A percentile compares a stretch with the other conserved stretches of the same genome.
phyloP scores from a whole-genome alignment of 345 rosid genomes.

The Raphanus raphanistrum region DNA sequence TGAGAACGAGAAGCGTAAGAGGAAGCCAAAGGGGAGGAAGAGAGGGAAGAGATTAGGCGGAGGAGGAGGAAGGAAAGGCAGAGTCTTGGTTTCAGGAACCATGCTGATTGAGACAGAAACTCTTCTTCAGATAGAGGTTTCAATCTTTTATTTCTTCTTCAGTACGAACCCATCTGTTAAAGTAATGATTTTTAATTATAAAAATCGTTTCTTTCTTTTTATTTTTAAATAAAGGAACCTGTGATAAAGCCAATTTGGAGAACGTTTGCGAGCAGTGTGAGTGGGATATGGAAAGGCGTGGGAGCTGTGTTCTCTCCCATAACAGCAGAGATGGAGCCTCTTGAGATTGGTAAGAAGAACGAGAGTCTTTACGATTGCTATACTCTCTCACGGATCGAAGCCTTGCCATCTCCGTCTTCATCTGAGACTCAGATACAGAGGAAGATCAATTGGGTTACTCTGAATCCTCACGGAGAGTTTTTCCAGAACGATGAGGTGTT shows the following conservation, averaged over 20 bases:
- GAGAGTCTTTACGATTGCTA: constrained; percentile 80
- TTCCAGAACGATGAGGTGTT: constrained; percentile 32
- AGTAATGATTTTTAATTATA: background rate
- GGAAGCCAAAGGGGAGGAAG: constrained; percentile 41
- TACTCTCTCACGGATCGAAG: constrained; percentile 58
- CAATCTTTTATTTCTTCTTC: background rate
- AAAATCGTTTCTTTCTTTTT: background rate
- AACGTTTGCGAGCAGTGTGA: constrained; percentile 87
- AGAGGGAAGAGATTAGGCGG: constrained; percentile 50
- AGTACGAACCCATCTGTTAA: background rate
- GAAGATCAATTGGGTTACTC: constrained; percentile 82
- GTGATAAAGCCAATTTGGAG: constrained; percentile 81
- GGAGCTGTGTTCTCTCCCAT: constrained; percentile 90
- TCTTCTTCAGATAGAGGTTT: constrained; percentile 88
- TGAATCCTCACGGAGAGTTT: constrained; percentile 80
- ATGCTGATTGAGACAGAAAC: constrained; percentile 79
- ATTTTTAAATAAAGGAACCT: constrained; percentile 57
- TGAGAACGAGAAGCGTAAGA: constrained; percentile 41
- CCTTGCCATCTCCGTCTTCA: constrained; percentile 37
- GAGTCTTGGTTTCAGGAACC: constrained; percentile 60
- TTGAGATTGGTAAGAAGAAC: constrained; percentile 67
- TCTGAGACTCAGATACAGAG: constrained; percentile 57
- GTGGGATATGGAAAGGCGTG: constrained; percentile 96
- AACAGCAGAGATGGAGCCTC: constrained; percentile 88
- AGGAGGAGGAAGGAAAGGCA: constrained; percentile 49